Base-by-base conservation (phyloP, 768 basidiomycete genomes). In the Obba rivulosa region DNA sequence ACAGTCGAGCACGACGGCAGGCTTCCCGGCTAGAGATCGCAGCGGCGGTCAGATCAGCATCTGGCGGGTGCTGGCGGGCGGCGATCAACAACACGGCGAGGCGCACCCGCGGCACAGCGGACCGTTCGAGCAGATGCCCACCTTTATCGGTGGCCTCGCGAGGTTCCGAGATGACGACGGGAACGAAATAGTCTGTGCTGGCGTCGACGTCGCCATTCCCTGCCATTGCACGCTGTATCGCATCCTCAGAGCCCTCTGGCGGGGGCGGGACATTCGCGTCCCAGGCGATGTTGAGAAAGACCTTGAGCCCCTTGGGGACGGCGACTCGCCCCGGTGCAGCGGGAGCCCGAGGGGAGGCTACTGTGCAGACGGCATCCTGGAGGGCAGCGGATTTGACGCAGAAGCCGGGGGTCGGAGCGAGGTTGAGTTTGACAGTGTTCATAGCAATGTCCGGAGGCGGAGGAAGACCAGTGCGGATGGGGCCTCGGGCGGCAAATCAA, bases 261-360 rank as follows among this genome's bases (percentile, higher is more conserved):
- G 87, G 86, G 0, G 81, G 73, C 3, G 87, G 87, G 0, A 89
- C 77, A 50, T 80, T 75, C 9, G 66, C 17, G 48, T 86, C 85
- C 77, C 80, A 90, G 16, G 81, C 78, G 13, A 91, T 67, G 57
- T 91, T 91, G 24, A 88, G 66, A 61, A 91, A 91, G 28, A 88
- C 63, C 64, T 91, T 89, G 51, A 66, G 62, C 21, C 74, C 76
- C 31, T 70, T 63, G 10, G 75, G 69, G 17, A 84, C 66, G 10
- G 64, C 53, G 20, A 69, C 59, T 3, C 43, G 34, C 20, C 45
- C 24, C 11, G 47, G 45, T 11, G 53, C 25, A 8, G 64, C 60
- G 17, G 64, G 48, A 34, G 58, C 14, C 57, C 45, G 41, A 17
- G 36, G 24, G 45, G 35, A 17, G 44, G 45, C 41, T 10, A 55